Conservation (phyloP, 202 grass and related monocot species). For the Cymbopogon flexuosus region DNA sequence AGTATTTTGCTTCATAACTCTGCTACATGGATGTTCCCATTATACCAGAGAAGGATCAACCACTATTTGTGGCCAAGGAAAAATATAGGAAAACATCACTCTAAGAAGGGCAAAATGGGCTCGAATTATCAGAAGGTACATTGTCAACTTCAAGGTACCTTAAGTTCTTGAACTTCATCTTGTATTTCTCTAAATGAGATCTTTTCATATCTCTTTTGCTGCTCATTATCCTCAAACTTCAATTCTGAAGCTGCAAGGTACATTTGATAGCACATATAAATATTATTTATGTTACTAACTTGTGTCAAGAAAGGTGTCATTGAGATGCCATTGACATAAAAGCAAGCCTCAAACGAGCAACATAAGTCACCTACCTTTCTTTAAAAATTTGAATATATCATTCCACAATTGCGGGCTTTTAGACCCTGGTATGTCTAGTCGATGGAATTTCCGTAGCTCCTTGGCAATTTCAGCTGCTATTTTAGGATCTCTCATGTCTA, state of each 20-base stretch:
- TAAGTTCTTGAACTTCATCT: conserved; percentile 77
- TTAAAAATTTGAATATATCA: conserved; percentile 90
- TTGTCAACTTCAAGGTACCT: conserved; percentile 41
- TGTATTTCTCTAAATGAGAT: conserved; percentile 85
- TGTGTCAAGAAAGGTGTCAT: not conserved
- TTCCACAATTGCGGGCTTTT: conserved; percentile 85
- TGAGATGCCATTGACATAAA: conserved; percentile 17
- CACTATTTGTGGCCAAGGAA: not conserved
- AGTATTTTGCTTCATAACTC: not conserved
- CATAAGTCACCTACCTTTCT: conserved; percentile 49
- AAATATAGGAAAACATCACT: not conserved
- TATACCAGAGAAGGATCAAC: not conserved
- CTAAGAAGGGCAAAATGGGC: not conserved
- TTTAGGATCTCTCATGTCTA: conserved; percentile 81
- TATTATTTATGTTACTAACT: conserved; percentile 2
- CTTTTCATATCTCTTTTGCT: conserved; percentile 60
- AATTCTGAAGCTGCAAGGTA: conserved; percentile 51
- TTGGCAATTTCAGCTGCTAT: conserved; percentile 86
- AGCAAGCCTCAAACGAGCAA: conserved; percentile 10
- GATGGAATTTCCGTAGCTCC: conserved; percentile 74
- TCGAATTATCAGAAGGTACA: conserved; percentile 28
- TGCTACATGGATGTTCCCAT: not conserved
- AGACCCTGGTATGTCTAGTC: conserved; percentile 61
- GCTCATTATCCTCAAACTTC: conserved; percentile 65
- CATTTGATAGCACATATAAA: conserved; percentile 33